Conservation (phyloP, 306 rosid genomes). For the Vigna reflexopilosa region DNA sequence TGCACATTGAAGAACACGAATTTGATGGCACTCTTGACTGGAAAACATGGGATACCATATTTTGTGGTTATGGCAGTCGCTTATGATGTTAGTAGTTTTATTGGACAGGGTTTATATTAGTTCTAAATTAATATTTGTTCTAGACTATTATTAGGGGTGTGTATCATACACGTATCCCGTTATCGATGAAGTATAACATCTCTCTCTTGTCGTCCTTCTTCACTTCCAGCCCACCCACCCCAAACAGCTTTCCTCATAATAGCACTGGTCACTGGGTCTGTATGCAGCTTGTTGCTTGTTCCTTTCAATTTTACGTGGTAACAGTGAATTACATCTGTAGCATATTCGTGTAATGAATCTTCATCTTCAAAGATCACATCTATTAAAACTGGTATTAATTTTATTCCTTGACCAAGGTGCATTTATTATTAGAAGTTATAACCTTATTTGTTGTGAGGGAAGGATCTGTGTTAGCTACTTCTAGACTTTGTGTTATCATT, state of each 20-base stretch:
- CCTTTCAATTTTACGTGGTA: background rate
- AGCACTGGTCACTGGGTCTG: slow-evolving; percentile 1
- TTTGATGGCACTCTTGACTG: background rate
- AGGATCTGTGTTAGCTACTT: background rate
- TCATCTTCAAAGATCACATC: slow-evolving; percentile 5
- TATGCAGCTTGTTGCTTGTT: slow-evolving; percentile 6
- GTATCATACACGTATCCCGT: background rate
- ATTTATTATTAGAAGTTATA: background rate
- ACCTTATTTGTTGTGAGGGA: slow-evolving; percentile 5
- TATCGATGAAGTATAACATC: background rate
- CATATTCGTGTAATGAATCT: background rate
- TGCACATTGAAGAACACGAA: background rate
- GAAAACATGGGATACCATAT: background rate
- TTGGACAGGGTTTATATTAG: background rate
- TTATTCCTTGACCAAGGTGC: background rate
- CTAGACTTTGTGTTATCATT: background rate
- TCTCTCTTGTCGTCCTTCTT: background rate
- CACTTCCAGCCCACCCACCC: background rate
- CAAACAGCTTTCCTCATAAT: background rate
- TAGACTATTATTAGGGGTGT: background rate
- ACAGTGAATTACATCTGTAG: background rate
- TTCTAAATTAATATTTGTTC: background rate
- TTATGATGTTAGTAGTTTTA: background rate
- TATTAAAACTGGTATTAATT: background rate
- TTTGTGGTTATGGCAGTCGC: background rate